Evolutionary conservation across 2,329 filamentous ascomycete species (phyloP).

Genomic region (Escovopsis sp.): DNA sequence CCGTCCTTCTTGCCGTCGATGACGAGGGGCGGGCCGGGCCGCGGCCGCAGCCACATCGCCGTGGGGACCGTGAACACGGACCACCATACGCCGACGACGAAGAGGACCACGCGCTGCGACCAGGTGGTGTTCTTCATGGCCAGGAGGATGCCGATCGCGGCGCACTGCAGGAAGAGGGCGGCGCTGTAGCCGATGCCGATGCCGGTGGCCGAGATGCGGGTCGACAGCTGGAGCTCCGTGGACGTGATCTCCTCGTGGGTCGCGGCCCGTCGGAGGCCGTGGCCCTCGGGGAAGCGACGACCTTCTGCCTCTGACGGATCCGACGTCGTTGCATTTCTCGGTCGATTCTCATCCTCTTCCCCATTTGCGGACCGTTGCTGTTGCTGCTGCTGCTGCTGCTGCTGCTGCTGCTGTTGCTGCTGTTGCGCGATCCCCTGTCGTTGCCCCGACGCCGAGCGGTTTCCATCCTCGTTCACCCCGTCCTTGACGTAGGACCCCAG

Average conservation of each 20-base stretch:
- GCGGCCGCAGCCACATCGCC: slow-evolving; percentile 70
- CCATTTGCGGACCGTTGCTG: slow-evolving; percentile 13
- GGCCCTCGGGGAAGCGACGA: slow-evolving; percentile 5
- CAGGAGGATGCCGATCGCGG: slow-evolving; percentile 64
- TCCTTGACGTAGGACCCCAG: slow-evolving; percentile 19
- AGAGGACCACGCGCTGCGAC: slow-evolving; percentile 73
- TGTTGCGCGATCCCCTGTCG: slow-evolving; percentile 6
- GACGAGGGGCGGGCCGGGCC: slow-evolving; percentile 71
- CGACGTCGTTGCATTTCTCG: slow-evolving; percentile 29
- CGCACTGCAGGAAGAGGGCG: slow-evolving; percentile 67
- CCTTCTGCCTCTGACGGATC: slow-evolving; percentile 29
- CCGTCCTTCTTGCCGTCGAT: slow-evolving; percentile 21
- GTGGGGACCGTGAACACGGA: slow-evolving; percentile 78
- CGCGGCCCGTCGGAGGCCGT: slow-evolving; percentile 21
- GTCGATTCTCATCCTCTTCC: slow-evolving; percentile 13
- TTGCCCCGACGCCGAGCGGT: slow-evolving; percentile 27
- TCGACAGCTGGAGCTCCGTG: slow-evolving; percentile 64
- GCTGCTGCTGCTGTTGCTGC: too few relatives aligned
- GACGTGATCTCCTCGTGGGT: slow-evolving; percentile 38
- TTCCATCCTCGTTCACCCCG: slow-evolving; percentile 11
- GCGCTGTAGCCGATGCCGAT: slow-evolving; percentile 90
- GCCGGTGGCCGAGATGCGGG: slow-evolving; percentile 78
- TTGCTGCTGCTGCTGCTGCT: too few relatives aligned
- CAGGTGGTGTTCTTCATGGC: slow-evolving; percentile 62
- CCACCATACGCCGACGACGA: slow-evolving; percentile 87